These are phyloP conservation scores for Eremomyces bilateralis DNA, from an alignment of 495 filamentous ascomycete species.

Conservation along the genomic window DNA sequence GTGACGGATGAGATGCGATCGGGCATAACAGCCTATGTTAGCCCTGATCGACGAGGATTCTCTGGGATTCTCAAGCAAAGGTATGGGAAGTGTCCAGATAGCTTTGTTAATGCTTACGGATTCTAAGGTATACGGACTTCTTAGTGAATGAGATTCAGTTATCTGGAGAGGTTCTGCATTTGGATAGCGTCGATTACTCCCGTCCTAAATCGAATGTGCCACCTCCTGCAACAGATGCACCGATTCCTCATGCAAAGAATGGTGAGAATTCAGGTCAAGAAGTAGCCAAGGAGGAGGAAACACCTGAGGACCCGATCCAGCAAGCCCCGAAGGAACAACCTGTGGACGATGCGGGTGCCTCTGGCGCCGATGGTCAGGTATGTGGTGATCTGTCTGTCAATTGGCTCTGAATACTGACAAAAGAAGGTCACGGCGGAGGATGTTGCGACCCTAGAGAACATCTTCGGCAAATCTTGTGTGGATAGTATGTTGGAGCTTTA, in stretches of 20 bases:
- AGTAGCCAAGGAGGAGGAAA: background rate
- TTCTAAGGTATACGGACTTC: conserved; percentile 94
- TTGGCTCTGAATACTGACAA: background rate
- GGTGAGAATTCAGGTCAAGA: no score
- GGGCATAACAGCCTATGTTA: no score
- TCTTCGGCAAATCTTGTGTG: conserved; percentile 15
- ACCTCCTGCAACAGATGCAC: conserved; percentile 6
- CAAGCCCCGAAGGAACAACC: no score
- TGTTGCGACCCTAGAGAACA: conserved; percentile 7
- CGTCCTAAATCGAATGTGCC: conserved; percentile 5
- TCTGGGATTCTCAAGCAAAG: no score
- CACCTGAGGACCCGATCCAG: background rate
- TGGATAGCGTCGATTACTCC: conserved; percentile 22
- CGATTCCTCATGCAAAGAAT: background rate
- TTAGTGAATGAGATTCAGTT: conserved; percentile 78
- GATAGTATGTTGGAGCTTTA: conserved; percentile 12
- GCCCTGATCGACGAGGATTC: no score
- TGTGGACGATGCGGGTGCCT: no score
- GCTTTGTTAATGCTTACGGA: no score
- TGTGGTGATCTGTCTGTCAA: background rate
- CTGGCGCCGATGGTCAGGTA: background rate
- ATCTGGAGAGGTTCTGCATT: conserved; percentile 57
- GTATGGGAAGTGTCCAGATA: no score
- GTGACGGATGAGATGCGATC: no score
- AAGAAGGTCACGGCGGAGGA: conserved; percentile 10